A percentile compares a stretch with the other conserved stretches of the same genome.
Evolutionary conservation across 2,329 filamentous ascomycete species (phyloP).

Genomic region (Paramyrothecium sp.): DNA sequence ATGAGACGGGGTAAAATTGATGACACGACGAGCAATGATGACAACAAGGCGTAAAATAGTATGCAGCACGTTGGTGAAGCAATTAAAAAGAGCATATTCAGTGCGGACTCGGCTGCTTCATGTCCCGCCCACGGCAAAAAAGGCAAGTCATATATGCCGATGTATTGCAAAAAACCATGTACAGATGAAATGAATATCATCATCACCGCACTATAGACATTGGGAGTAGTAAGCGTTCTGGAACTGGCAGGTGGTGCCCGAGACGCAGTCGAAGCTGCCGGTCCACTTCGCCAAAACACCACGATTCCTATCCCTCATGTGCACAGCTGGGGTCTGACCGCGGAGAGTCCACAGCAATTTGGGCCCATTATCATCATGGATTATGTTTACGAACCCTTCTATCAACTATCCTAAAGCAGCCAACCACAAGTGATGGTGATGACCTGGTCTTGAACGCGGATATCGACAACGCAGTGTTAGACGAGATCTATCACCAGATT

Average conservation of each 20-base stretch:
- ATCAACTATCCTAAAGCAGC: conserved; percentile 19
- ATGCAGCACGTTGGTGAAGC: too few relatives aligned
- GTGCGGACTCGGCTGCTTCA: too few relatives aligned
- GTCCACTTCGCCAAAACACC: conserved; percentile 23
- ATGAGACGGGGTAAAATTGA: conserved; percentile 1
- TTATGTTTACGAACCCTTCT: conserved; percentile 22
- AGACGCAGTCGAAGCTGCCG: not conserved
- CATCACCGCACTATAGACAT: not conserved
- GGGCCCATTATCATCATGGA: conserved; percentile 32
- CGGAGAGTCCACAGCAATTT: conserved; percentile 25
- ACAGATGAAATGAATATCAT: too few relatives aligned
- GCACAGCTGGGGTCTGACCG: conserved; percentile 21
- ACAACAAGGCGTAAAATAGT: too few relatives aligned
- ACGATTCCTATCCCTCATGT: conserved; percentile 27
- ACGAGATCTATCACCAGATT: conserved; percentile 20
- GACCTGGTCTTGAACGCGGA: conserved; percentile 14
- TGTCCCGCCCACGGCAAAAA: too few relatives aligned
- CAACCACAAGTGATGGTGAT: conserved; percentile 18
- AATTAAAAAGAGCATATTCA: too few relatives aligned
- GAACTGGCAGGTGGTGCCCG: not conserved
- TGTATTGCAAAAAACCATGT: too few relatives aligned
- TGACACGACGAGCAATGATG: not conserved
- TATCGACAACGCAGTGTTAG: conserved; percentile 16
- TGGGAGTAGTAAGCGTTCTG: conserved; percentile 1
- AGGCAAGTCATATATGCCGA: too few relatives aligned